Conservation (phyloP, 768 basidiomycete species). For the Mrakia hoshinonis region DNA sequence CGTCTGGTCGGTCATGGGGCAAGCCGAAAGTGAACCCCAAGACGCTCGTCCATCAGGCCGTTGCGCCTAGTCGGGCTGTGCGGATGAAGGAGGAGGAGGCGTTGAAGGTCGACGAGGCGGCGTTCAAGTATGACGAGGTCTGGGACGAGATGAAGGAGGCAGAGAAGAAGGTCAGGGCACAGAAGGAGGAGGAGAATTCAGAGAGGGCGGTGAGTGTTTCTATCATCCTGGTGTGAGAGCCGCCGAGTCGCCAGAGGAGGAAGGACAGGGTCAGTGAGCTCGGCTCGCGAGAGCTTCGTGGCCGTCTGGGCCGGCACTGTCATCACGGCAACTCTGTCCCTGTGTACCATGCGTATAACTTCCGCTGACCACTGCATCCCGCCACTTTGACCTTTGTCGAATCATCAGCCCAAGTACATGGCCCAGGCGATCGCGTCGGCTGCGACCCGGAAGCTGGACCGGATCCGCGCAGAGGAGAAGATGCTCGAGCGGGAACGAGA, state of each 20-base stretch:
- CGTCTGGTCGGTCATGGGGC: slow-evolving; percentile 21
- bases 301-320: not conserved
- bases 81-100: slow-evolving; percentile 57
- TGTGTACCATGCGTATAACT: slow-evolving; percentile 17
- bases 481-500: slow-evolving; percentile 90
- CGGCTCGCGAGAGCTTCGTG: not conserved
- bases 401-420: slow-evolving; percentile 80
- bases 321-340: not conserved
- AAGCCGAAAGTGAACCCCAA: slow-evolving; percentile 23
- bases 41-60: slow-evolving; percentile 26
- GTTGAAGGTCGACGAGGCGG: slow-evolving; percentile 64
- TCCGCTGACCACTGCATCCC: slow-evolving; percentile 21
- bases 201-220: slow-evolving; percentile 60
- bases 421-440: slow-evolving; percentile 66
- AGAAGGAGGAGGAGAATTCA: slow-evolving; percentile 64
- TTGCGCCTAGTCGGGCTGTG: slow-evolving; percentile 30
- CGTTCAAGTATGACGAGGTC: slow-evolving; percentile 92
- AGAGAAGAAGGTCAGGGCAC: slow-evolving; percentile 62
- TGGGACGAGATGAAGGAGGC: slow-evolving; percentile 92
- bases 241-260: not conserved
- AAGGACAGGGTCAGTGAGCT: not conserved
- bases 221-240: not conserved
- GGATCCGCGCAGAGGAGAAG: slow-evolving; percentile 92
- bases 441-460: slow-evolving; percentile 76
- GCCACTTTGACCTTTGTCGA: not conserved